Conservation (phyloP, 768 basidiomycete species). For the Amyloporia xantha region DNA sequence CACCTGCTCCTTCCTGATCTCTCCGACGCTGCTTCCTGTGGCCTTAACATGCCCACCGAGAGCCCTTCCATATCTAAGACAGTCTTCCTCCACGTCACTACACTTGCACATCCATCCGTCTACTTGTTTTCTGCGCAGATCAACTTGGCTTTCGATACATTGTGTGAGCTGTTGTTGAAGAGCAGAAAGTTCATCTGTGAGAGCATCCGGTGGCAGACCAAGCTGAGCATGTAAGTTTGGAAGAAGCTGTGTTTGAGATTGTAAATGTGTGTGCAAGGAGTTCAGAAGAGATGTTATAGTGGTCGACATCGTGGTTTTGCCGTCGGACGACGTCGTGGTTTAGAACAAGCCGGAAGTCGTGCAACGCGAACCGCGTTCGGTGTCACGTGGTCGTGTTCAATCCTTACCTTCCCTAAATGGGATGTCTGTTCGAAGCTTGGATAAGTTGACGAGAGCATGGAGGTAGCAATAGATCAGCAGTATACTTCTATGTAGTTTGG, state of each 20-base stretch:
- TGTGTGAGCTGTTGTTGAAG: conserved; percentile 71
- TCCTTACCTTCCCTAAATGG: not conserved
- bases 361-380: conserved; percentile 14
- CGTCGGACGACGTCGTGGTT: too few species aligned
- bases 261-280: conserved; percentile 71
- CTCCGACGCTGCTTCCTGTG: conserved; percentile 55
- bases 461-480: too few species aligned
- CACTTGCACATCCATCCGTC: conserved; percentile 67
- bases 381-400: conserved; percentile 17
- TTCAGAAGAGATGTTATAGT: conserved; percentile 73
- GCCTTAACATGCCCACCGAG: conserved; percentile 69
- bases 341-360: conserved; percentile 5
- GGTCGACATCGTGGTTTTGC: conserved; percentile 54
- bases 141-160: conserved; percentile 71
- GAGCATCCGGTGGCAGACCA: conserved; percentile 70
- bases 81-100: conserved; percentile 53
- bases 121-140: conserved; percentile 65
- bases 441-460: too few species aligned
- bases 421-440: not conserved
- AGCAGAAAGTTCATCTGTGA: conserved; percentile 71
- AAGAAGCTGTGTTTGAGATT: conserved; percentile 74
- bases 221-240: conserved; percentile 81
- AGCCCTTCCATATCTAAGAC: conserved; percentile 58
- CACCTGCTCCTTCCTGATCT: conserved; percentile 64
- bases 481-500: too few species aligned